Evolutionary conservation across 495 filamentous ascomycete genomes (phyloP).

Genomic region (Penicillium tannophilum): DNA sequence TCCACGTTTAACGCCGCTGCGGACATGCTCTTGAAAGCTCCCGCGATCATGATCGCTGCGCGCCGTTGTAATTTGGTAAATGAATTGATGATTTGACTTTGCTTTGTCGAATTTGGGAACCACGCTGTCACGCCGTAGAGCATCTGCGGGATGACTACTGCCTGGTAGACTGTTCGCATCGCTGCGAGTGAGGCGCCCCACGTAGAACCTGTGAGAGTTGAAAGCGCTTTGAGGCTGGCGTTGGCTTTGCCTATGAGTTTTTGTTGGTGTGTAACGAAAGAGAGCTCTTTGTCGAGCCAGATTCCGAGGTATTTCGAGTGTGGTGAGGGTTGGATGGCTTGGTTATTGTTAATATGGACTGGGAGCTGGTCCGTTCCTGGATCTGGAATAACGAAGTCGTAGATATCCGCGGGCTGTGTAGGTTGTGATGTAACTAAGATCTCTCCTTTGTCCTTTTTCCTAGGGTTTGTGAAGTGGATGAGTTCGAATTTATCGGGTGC

Average conservation of each 20-base stretch:
- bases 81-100: neutral
- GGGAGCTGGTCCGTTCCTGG: neutral
- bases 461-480: conserved; percentile 13
- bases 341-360: neutral
- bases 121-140: no score
- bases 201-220: neutral
- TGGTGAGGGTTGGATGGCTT: neutral
- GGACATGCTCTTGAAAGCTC: neutral
- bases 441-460: neutral
- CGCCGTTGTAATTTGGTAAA: neutral
- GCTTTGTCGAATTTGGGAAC: neutral
- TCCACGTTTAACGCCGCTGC: neutral
- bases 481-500: conserved; percentile 15
- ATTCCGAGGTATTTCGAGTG: conserved; percentile 14
- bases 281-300: conserved; percentile 22
- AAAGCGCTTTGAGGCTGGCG: conserved; percentile 15
- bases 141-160: no score
- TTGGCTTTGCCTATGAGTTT: conserved; percentile 19
- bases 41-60: neutral
- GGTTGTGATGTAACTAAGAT: no score
- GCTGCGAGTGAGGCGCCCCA: no score
- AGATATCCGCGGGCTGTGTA: neutral
- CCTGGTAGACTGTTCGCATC: no score
- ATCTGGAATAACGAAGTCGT: neutral
- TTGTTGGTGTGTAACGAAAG: conserved; percentile 13